Conservation (phyloP, 306 rosid genomes). For the Castanopsis chinensis region DNA sequence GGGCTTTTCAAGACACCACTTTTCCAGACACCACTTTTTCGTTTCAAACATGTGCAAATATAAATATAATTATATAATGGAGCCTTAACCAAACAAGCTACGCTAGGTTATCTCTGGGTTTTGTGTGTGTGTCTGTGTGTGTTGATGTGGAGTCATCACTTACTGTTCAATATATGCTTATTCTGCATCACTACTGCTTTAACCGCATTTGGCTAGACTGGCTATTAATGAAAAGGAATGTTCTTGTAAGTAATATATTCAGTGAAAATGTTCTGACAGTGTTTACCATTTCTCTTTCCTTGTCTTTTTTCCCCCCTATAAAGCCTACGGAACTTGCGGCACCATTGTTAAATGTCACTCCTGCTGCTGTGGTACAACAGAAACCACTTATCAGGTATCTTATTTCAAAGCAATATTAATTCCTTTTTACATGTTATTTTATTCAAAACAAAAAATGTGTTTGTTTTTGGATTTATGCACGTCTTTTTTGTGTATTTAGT, state of each 20-base stretch:
- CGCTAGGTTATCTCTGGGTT: not conserved
- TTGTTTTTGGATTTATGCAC: too few species aligned
- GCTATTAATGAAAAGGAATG: not conserved
- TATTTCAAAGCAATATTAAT: not conserved
- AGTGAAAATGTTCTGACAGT: conserved; percentile 24
- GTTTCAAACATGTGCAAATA: not conserved
- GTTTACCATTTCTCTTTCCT: not conserved
- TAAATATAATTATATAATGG: not conserved
- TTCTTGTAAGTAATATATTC: conserved; percentile 7
- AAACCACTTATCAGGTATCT: conserved; percentile 79
- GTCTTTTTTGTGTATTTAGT: too few species aligned
- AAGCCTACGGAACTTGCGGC: conserved; percentile 77
- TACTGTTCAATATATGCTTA: not conserved
- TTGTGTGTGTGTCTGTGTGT: too few species aligned
- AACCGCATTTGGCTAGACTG: not conserved
- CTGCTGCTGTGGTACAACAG: conserved; percentile 44
- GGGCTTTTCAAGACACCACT: not conserved
- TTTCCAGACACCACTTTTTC: not conserved
- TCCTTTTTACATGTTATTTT: too few species aligned
- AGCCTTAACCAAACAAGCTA: not conserved
- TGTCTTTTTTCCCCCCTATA: conserved; percentile 3
- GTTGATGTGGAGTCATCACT: not conserved
- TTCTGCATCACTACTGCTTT: not conserved
- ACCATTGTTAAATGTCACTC: conserved; percentile 39
- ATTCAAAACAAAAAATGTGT: too few species aligned